A percentile compares a stretch with the other conserved stretches of the same genome.
Evolutionary conservation across 805 yeast species (phyloP).

Genomic region (Pichia manshurica): DNA sequence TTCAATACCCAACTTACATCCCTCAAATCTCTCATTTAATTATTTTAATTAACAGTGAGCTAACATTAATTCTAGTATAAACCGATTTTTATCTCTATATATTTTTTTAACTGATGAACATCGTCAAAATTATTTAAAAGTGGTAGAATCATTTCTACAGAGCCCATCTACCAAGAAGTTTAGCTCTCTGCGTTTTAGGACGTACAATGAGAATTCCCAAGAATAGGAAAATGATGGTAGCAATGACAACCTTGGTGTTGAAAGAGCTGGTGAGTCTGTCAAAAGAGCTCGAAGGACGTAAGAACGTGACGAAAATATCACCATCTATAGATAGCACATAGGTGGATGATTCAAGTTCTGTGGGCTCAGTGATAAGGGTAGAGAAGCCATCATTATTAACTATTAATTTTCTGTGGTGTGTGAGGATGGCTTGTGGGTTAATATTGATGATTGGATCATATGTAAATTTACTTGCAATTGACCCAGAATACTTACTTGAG

Average conservation of each 20-base stretch:
- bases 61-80: too few species aligned
- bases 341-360: conserved; percentile 77
- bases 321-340: conserved; percentile 58
- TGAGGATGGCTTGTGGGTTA: conserved; percentile 43
- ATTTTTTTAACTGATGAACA: too few species aligned
- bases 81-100: too few species aligned
- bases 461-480: conserved; percentile 52
- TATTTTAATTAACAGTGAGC: too few species aligned
- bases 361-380: conserved; percentile 42
- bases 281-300: conserved; percentile 78
- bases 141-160: too few species aligned
- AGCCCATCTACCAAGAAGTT: conserved; percentile 48
- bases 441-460: conserved; percentile 59
- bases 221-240: conserved; percentile 52
- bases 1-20: too few species aligned
- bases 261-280: conserved; percentile 68
- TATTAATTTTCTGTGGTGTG: conserved; percentile 45
- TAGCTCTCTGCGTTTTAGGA: conserved; percentile 53
- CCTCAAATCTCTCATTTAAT: too few species aligned
- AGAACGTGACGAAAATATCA: conserved; percentile 73
- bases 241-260: conserved; percentile 55
- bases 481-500: conserved; percentile 32
- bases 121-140: too few species aligned
- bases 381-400: conserved; percentile 12
- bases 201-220: conserved; percentile 42